Base-by-base conservation (phyloP, 441 rosid genomes). In the Geranium incanum region DNA sequence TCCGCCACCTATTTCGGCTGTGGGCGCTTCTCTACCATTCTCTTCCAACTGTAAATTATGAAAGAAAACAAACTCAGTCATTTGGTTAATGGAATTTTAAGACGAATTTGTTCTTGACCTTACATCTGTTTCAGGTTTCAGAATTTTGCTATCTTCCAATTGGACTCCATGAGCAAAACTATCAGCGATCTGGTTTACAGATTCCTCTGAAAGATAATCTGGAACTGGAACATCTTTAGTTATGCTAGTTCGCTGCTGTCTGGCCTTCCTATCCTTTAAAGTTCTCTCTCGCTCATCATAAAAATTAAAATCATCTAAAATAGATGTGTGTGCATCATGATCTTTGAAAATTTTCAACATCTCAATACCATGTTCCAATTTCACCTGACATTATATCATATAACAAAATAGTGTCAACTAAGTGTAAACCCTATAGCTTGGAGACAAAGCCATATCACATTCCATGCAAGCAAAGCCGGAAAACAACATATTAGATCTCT, bases 321-420 rank as follows among this genome's bases (percentile, higher is more conserved):
- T 81, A 33, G 88, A 88, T 69, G 95, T 82, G 0, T 72, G 81
- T 0, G 81, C 80, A 63, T 82, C 87, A 36, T 86, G 81, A 48
- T 85, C 86, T 84, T 88, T 90, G 74, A 87, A 92, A 21, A 88
- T 87, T 72, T 77, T 86, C 69, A 89, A 82, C 86, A 90, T 90
- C 84, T 92, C 94, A 67, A 80, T 78, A 38, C 96, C 97, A 16
- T 85, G 94, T 43, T 82, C 86, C 66, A 87, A 72, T 77, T 82
- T 87, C 83, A 92, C 97, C 97, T 92, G 79, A 72, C 73, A 52
- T 68, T 66, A 68, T n/a, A 52, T 52, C 19, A 52, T 6, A 3
- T 11, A 71, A 33, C 13, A n/a, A 64, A 75, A 70, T 11, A 70
- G 18, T 18, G 62, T 68, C 70, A 80, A 36, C 59, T 48, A 50